Conservation (phyloP, 2,329 filamentous ascomycete genomes). For the Botrytis fabae region DNA sequence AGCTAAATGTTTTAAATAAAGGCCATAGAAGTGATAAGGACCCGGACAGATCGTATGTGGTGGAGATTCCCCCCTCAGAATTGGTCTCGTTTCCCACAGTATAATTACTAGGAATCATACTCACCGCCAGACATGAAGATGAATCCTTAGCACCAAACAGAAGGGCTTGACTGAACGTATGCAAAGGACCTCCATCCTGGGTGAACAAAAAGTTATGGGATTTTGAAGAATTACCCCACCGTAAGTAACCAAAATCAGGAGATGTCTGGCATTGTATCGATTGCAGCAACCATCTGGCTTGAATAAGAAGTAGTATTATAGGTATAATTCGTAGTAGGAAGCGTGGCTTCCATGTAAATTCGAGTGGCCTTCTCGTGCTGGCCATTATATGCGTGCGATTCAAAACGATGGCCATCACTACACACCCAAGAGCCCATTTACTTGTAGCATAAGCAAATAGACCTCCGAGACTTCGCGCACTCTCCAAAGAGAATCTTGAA, state of each 20-base stretch:
- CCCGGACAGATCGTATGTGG: slow-evolving; percentile 48
- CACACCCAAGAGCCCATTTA: slow-evolving; percentile 87
- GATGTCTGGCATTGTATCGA: slow-evolving; percentile 92
- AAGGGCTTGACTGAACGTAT: slow-evolving; percentile 69
- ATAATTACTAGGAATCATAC: slow-evolving; percentile 64
- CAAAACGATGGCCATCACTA: slow-evolving; percentile 80
- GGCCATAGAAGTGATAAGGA: slow-evolving; percentile 78
- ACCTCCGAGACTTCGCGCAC: slow-evolving; percentile 72
- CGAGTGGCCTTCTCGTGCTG: slow-evolving; percentile 78
- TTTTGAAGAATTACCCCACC: slow-evolving; percentile 68
- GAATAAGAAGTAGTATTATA: slow-evolving; percentile 66
- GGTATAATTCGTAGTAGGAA: slow-evolving; percentile 70
- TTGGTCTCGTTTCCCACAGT: slow-evolving; percentile 32
- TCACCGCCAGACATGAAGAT: slow-evolving; percentile 71
- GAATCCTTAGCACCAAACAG: slow-evolving; percentile 73
- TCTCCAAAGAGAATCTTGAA: slow-evolving; percentile 57
- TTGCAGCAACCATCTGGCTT: slow-evolving; percentile 71
- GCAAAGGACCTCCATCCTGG: slow-evolving; percentile 67
- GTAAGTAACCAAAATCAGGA: slow-evolving; percentile 65
- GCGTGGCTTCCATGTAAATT: slow-evolving; percentile 70
- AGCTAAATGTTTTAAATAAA: slow-evolving; percentile 66
- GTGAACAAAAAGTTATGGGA: slow-evolving; percentile 69
- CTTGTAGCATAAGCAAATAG: slow-evolving; percentile 90
- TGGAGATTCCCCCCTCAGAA: slow-evolving; percentile 21
- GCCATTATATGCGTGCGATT: slow-evolving; percentile 95